Evolutionary conservation across 73 alveolate genomes (phyloP), one percentile per base, ranked within the genome.

Genomic region (Tetrahymena borealis): DNA sequence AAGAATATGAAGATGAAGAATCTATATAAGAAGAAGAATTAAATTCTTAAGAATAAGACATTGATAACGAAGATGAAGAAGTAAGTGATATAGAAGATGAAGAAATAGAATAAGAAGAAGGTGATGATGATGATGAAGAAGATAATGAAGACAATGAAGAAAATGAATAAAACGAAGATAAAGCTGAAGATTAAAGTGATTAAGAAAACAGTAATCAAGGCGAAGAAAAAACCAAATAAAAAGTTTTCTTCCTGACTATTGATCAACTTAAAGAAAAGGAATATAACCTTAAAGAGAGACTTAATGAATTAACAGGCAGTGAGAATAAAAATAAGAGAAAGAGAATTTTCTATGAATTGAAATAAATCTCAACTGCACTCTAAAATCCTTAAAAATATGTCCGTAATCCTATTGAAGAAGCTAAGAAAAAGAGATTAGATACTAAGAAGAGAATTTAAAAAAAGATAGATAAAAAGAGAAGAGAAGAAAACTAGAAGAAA

Each of bases 401-500:
- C 28, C 38, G 78, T 33, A 90, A 90, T 90, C 93, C 93, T 28
- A 38, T 32, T 39, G 91, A 79, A 7, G 91, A 41, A n/a, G 91
- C 60, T 6, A 77, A 39, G 32, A 93, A 85, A 60, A 93, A 40
- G 32, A 35, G 43, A 40, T 36, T 39, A 93, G 95, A 93, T 41
- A 78, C 32, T 33, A 92, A 93, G 33, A 93, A 43, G 91, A 78
- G 95, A 93, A 38, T 93, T 32, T 93, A 79, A 42, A 93, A 93
- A 77, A 96, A 96, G 78, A 94, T 95, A 90, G 94, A 94, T 91
- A 96, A 94, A 42, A 95, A 97, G 93, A 91, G 94, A 96, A 90
- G 79, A 91, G 93, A 91, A 11, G 39, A 93, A 10, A 94, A 95
- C 41, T 91, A 95, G 35, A 92, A 91, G 79, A 78, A 96, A 90